Base-by-base conservation (phyloP, 371 early-diverging fungal genomes). In the Rhizomucor pusillus region DNA sequence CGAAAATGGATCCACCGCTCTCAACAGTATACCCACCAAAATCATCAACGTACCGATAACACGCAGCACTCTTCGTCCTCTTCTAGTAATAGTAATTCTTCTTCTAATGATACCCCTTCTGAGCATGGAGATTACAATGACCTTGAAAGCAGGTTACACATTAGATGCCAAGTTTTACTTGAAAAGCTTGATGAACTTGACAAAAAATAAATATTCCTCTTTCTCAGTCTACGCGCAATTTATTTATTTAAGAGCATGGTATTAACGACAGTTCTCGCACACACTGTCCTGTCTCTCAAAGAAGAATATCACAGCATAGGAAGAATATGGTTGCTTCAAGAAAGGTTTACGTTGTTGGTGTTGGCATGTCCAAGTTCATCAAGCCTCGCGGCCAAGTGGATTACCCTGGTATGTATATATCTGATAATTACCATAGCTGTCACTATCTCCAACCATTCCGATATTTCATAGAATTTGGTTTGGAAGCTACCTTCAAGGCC, bases 401-500 rank as follows among this genome's bases (percentile, higher is more conserved):
- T 56, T 81, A 82, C 55, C 79, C 82, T 33, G 81, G 81, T 82
- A 78, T 1, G 29, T 33, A 10, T 45, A 62, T 60, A 53, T 65
- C 62, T 6, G 63, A 64, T 44, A 63, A 64, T 49, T 50, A 82
- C 49, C 81, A 3, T 33, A 19, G 18, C 3, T 44, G 13, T 44
- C 37, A 5, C 36, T n/a, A n/a, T 5, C 29, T 29, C 29, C 29
- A 29, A 7, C 3, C 5, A 7, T 29, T 29, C 5, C 29, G 7
- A 29, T n/a, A n/a, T n/a, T 29, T 35, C 5, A n/a, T 61, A 86
- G 90, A 87, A 47, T 80, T 85, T 55, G 87, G 75, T n/a, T 75
- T 81, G 50, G 88, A 91, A 61, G 88, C 90, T 43, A 73, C 79
- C 24, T 78, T 85, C 37, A 89, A 90, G 71, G 90, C 91, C 10